Evolutionary conservation across 768 basidiomycete genomes (phyloP).

Genomic region (Mycena venus): DNA sequence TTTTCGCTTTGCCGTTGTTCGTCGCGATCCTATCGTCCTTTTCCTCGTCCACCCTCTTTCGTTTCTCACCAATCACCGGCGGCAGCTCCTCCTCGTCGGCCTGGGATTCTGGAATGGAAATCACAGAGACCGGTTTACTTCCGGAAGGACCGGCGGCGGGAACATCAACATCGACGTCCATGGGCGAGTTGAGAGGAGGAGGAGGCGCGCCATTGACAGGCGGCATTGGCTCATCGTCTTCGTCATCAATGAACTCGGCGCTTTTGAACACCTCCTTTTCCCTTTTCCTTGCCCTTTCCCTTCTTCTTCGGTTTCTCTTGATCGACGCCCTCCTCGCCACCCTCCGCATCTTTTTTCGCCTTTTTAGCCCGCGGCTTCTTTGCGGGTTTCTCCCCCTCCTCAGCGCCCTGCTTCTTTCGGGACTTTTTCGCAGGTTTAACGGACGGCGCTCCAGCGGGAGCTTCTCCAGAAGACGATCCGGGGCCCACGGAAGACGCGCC

Average conservation of each 20-base stretch:
- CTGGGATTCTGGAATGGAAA: slow-evolving; percentile 45
- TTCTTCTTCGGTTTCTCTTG: slow-evolving; percentile 38
- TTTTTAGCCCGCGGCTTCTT: slow-evolving; percentile 38
- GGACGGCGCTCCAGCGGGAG: not conserved
- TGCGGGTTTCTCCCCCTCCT: slow-evolving; percentile 31
- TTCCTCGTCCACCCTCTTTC: slow-evolving; percentile 41
- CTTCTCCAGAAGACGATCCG: not conserved
- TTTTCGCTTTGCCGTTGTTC: slow-evolving; percentile 12
- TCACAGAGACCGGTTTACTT: slow-evolving; percentile 33
- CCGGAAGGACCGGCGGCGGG: slow-evolving; percentile 5
- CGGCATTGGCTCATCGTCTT: slow-evolving; percentile 34
- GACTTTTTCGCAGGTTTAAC: slow-evolving; percentile 42
- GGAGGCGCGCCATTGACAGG: not conserved
- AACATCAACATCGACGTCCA: slow-evolving; percentile 22
- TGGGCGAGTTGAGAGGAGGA: slow-evolving; percentile 21
- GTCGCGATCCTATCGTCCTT: slow-evolving; percentile 31
- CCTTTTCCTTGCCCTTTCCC: slow-evolving; percentile 49
- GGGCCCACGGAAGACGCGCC: not conserved
- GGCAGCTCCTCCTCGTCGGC: slow-evolving; percentile 36
- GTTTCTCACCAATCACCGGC: slow-evolving; percentile 39
- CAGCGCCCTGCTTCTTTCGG: slow-evolving; percentile 45
- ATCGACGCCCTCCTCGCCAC: slow-evolving; percentile 21
- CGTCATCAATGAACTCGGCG: slow-evolving; percentile 56
- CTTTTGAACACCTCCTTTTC: slow-evolving; percentile 55
- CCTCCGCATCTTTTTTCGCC: slow-evolving; percentile 40